Conservation (phyloP, 2,329 filamentous ascomycete genomes). For the Monosporascus sp. region DNA sequence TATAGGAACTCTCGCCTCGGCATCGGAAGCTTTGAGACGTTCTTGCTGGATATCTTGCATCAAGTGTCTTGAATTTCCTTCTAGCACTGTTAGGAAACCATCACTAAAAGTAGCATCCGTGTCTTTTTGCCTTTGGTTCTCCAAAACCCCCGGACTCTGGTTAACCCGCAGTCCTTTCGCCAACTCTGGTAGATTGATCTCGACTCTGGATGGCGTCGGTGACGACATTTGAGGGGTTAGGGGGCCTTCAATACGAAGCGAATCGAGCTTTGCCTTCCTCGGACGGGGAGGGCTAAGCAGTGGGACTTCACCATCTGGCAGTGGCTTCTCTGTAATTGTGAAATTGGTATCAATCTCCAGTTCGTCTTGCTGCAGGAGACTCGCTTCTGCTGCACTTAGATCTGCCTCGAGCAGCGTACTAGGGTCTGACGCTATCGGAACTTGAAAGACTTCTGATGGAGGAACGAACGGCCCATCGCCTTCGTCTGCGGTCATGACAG, state of each 20-base stretch:
- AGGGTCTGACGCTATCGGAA: constrained; percentile 20
- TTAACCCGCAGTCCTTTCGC: constrained; percentile 14
- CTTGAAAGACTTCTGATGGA: constrained; percentile 14
- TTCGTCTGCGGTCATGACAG: constrained; percentile 14
- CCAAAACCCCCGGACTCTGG: not conserved
- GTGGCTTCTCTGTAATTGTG: constrained; percentile 4
- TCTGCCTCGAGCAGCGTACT: constrained; percentile 22
- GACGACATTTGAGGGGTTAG: constrained; percentile 13
- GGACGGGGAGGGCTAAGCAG: not conserved
- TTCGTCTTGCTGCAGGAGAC: constrained; percentile 9
- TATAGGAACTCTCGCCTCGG: constrained; percentile 20
- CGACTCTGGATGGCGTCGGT: constrained; percentile 1
- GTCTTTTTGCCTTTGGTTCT: not conserved
- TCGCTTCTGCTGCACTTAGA: constrained; percentile 14
- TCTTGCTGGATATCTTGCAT: constrained; percentile 21
- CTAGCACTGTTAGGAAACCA: constrained; percentile 8
- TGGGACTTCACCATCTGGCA: constrained; percentile 6
- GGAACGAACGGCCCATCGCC: constrained; percentile 17
- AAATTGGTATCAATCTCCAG: not conserved
- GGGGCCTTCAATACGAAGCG: constrained; percentile 20
- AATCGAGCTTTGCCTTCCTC: constrained; percentile 6
- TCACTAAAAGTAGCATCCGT: constrained; percentile 7
- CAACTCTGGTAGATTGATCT: constrained; percentile 6
- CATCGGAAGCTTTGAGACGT: constrained; percentile 17
- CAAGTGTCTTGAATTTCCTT: constrained; percentile 7